Evolutionary conservation across 2,329 filamentous ascomycete species (phyloP).

Genomic region (Colletotrichum chlorophyti): DNA sequence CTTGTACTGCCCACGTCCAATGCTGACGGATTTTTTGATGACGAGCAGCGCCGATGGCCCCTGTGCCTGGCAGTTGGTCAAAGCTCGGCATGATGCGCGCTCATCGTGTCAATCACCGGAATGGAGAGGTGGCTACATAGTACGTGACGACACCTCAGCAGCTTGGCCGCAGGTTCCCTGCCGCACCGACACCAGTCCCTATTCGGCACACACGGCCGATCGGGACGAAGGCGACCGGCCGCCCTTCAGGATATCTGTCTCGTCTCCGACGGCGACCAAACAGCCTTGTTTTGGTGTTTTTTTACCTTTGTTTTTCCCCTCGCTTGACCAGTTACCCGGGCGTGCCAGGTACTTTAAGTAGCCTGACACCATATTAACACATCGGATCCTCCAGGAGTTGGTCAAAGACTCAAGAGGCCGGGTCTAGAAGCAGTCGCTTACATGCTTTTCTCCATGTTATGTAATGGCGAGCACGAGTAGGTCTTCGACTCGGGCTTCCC

Average conservation of each 20-base stretch:
- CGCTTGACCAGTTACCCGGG: conserved; percentile 8
- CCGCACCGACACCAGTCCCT: not conserved
- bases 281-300: no score
- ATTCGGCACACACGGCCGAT: not conserved
- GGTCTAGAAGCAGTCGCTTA: no score
- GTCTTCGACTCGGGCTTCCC: no score
- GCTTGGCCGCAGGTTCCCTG: not conserved
- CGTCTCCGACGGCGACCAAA: no score
- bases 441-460: no score
- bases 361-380: conserved; percentile 6
- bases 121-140: no score
- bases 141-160: conserved; percentile 12
- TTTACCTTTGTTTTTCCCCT: no score
- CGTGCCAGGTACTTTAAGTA: conserved; percentile 11
- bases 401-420: no score
- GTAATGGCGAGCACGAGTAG: no score
- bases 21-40: not conserved
- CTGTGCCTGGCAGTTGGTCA: not conserved
- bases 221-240: conserved; percentile 2
- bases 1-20: no score
- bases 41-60: conserved; percentile 4
- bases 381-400: conserved; percentile 1
- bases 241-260: no score
- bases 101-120: not conserved
- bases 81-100: conserved; percentile 11